Evolutionary conservation across 805 yeast species (phyloP), one percentile per base, ranked within the genome.

Genomic region (Zygoascus biomembranicola): DNA sequence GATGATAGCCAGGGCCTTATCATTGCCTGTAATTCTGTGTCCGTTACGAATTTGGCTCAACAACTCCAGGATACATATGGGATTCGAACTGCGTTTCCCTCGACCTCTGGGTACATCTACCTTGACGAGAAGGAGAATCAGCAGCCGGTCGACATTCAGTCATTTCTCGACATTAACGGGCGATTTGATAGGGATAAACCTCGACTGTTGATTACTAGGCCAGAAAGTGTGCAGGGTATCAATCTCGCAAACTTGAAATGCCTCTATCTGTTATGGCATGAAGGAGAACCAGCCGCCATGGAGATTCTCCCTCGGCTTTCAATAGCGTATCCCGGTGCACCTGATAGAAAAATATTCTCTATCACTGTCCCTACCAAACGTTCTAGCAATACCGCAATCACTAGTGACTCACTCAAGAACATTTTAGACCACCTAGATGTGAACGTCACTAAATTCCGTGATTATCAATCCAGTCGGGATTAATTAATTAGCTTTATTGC

Each of bases 221-320:
- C 32, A 3, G 19, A 46, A 31, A 46, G 41, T 19, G 11, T 46
- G n/a, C 41, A 26, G 26, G 49, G 49, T 9, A 46, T 31, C 2
- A 32, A 11, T 8, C n/a, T 46, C 14, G 41, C 28, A 31, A 28
- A 28, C 8, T 5, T 31, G 23, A 28, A 46, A 18, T 11, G 19
- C 5, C 14, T 46, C 20, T 31, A 26, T 32, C 14, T 46, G 20
- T 19, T 46, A 32, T 46, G 49, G 49, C 49, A 46, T 32, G 49
- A 46, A 31, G 49, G 49, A 31, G 49, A 46, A 19, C 37, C 49
- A 8, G 49, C 32, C n/a, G n/a, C 49, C 3, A n/a, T 46, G 26
- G 14, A 26, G 41, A 11, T 18, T 46, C 49, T 46, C 41, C 41
- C 49, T 13, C 14, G 26, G 20, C 16, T 46, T n/a, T 13, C 18